Conservation (phyloP, 129 eudicot genomes). For the Arctium minus region DNA sequence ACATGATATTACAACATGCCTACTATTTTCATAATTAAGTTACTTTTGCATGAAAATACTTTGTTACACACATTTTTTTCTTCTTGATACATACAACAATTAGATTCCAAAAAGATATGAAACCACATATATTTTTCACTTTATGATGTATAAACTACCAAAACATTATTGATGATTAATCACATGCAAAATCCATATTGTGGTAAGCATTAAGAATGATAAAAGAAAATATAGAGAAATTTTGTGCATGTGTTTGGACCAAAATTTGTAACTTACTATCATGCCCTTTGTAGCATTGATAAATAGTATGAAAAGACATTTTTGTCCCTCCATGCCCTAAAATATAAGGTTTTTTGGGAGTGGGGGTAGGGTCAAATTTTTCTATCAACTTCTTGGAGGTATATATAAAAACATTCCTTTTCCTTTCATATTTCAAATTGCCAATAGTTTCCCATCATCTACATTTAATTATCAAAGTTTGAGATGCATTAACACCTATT, state of each 20-base stretch:
- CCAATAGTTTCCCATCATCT: conserved; percentile 21
- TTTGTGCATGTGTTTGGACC: conserved; percentile 14
- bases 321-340: conserved; percentile 22
- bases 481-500: neutral
- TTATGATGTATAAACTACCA: conserved; percentile 2
- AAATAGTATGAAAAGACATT: conserved; percentile 12
- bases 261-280: conserved; percentile 14
- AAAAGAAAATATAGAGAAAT: conserved; percentile 11
- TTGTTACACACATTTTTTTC: neutral
- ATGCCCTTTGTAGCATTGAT: conserved; percentile 1
- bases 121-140: neutral
- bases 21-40: neutral
- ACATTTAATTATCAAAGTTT: neutral
- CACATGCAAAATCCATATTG: conserved; percentile 2
- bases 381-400: conserved; percentile 12
- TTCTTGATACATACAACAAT: neutral
- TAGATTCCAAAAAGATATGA: neutral
- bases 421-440: conserved; percentile 26
- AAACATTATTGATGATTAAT: neutral
- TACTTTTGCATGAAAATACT: neutral
- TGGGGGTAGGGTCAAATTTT: neutral
- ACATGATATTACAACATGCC: neutral
- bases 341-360: neutral
- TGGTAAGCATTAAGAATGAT: conserved; percentile 8
- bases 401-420: conserved; percentile 24